Evolutionary conservation across 2,329 filamentous ascomycete genomes (phyloP).

Genomic region (Colletotrichum lentis): DNA sequence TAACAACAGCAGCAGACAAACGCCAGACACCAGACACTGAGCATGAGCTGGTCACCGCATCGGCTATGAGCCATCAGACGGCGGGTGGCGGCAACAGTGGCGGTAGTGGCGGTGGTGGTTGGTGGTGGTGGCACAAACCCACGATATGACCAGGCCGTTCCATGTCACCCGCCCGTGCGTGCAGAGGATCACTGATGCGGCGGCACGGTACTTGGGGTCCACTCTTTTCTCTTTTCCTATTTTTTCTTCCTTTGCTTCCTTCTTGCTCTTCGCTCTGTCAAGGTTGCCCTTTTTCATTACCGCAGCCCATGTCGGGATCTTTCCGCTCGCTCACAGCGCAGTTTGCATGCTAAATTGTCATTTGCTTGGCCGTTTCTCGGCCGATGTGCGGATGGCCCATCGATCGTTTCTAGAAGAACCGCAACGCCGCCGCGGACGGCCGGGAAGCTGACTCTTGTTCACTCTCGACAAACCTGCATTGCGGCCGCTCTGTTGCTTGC

Average conservation of each 20-base stretch:
- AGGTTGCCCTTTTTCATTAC: neutral
- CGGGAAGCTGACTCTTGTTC: conserved; percentile 24
- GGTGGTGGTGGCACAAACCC: neutral
- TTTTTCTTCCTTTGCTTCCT: neutral
- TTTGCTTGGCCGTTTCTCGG: neutral
- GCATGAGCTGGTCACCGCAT: too few relatives aligned
- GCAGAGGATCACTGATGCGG: conserved; percentile 24
- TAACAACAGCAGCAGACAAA: neutral
- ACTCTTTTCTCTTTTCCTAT: neutral
- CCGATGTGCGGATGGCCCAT: neutral
- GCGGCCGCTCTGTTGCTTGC: neutral
- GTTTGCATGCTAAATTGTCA: neutral
- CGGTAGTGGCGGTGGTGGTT: too few relatives aligned
- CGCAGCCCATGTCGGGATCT: conserved; percentile 8
- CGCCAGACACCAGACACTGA: neutral
- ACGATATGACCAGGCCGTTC: conserved; percentile 6
- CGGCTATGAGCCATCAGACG: too few relatives aligned
- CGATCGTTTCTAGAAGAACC: conserved; percentile 27
- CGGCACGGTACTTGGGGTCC: conserved; percentile 12
- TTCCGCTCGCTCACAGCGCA: conserved; percentile 4
- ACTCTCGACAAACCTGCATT: neutral
- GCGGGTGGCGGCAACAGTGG: too few relatives aligned
- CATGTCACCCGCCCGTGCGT: conserved; percentile 29
- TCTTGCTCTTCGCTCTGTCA: neutral
- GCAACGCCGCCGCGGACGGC: neutral